Evolutionary conservation across 495 filamentous ascomycete species (phyloP).

Genomic region (Emericellopsis terricola): DNA sequence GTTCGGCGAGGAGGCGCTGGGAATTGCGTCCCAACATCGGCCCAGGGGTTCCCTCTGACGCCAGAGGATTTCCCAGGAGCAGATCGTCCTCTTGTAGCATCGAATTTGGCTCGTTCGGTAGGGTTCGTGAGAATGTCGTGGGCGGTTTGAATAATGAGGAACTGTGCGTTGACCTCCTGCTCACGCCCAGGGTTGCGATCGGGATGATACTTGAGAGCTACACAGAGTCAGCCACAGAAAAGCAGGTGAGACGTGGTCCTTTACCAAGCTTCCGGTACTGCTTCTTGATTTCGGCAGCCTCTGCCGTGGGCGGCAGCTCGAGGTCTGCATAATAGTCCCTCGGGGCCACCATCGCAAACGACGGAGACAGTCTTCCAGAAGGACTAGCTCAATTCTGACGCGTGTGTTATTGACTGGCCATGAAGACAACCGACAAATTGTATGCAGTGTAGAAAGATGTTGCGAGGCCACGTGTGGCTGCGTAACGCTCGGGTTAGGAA

Average conservation of each 20-base stretch:
- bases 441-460: no score
- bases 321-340: conserved; percentile 82
- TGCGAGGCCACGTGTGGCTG: no score
- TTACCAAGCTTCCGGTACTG: conserved; percentile 70
- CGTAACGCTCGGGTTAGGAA: no score
- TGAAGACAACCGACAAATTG: no score
- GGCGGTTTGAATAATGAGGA: conserved; percentile 47
- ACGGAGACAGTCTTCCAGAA: no score
- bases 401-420: neutral
- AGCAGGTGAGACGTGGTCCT: no score
- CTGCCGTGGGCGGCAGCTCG: conserved; percentile 42
- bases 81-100: conserved; percentile 28
- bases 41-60: conserved; percentile 33
- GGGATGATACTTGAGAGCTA: conserved; percentile 74
- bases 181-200: conserved; percentile 79
- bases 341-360: conserved; percentile 1
- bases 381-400: neutral
- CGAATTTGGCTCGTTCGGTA: conserved; percentile 50
- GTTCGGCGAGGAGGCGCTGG: conserved; percentile 29
- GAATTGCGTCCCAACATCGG: conserved; percentile 23
- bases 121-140: conserved; percentile 67
- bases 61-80: conserved; percentile 22
- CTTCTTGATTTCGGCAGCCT: conserved; percentile 59
- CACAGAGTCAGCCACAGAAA: conserved; percentile 2
- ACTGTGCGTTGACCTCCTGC: conserved; percentile 40